A percentile compares a stretch with the other conserved stretches of the same genome.
These are phyloP conservation scores for Posidonia oceanica DNA, from an alignment of 116 monocot genomes.

Conservation along the genomic window DNA sequence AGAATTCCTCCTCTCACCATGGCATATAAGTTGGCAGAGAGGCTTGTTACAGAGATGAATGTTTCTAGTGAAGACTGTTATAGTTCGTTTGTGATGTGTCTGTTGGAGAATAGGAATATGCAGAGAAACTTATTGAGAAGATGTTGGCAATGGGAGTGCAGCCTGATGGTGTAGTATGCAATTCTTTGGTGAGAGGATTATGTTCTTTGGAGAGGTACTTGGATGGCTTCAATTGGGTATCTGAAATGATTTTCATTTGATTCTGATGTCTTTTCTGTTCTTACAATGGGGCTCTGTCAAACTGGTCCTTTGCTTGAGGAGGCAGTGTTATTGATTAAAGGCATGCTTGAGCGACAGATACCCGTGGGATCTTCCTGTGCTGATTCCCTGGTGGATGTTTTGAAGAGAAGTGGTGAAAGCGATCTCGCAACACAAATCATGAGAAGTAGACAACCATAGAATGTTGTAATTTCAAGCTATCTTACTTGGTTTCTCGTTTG, in stretches of 20 bases:
- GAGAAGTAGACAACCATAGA: neutral
- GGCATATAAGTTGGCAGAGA: constrained; percentile 32
- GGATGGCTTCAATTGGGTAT: constrained; percentile 34
- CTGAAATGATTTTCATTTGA: constrained; percentile 25
- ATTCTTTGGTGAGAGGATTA: constrained; percentile 37
- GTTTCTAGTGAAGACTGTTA: constrained; percentile 33
- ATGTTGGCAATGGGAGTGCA: constrained; percentile 37
- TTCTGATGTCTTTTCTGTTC: constrained; percentile 20
- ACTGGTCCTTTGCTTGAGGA: constrained; percentile 23
- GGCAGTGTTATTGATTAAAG: constrained; percentile 20
- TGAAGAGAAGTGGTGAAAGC: constrained; percentile 26
- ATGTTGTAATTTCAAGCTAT: too few species aligned
- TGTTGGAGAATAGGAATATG: constrained; percentile 23
- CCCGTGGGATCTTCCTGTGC: constrained; percentile 15
- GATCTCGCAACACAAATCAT: constrained; percentile 26
- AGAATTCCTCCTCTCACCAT: too few species aligned
- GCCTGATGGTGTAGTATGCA: constrained; percentile 26
- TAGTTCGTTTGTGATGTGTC: constrained; percentile 35
- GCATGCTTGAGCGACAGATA: constrained; percentile 22
- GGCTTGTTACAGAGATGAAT: constrained; percentile 17
- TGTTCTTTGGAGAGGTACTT: constrained; percentile 20
- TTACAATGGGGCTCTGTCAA: constrained; percentile 32
- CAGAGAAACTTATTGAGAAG: constrained; percentile 27
- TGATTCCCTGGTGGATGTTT: constrained; percentile 14
- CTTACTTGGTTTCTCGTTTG: too few species aligned